A percentile compares a stretch with the other conserved stretches of the same genome.
Evolutionary conservation across 1,284 basidiomycete genomes (phyloP).

Genomic region (Microstroma glucosiphilum): DNA sequence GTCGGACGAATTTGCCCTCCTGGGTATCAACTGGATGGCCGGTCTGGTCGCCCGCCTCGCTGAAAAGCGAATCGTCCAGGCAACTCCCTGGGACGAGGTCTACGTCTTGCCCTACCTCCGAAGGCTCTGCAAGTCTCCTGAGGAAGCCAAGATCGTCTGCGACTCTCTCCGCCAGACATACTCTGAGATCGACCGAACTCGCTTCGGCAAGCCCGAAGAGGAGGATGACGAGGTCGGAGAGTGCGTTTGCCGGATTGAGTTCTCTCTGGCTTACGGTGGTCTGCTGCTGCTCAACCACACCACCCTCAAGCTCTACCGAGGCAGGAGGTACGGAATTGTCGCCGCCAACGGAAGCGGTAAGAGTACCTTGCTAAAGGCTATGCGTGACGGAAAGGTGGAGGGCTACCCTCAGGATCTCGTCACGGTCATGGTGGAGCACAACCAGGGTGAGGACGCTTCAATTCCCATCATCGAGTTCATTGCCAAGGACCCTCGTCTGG

Average conservation of each 20-base stretch:
- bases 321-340: conserved; percentile 82
- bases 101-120: conserved; percentile 53
- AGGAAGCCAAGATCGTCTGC: conserved; percentile 36
- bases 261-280: conserved; percentile 94
- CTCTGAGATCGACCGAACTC: conserved; percentile 39
- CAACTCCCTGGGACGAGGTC: conserved; percentile 45
- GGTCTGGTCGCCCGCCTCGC: conserved; percentile 39
- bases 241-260: conserved; percentile 81
- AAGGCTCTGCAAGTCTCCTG: conserved; percentile 30
- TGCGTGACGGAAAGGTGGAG: conserved; percentile 86
- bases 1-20: conserved; percentile 37
- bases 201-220: conserved; percentile 53
- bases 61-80: conserved; percentile 46
- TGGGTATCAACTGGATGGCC: conserved; percentile 41
- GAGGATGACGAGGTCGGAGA: conserved; percentile 62
- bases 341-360: conserved; percentile 95
- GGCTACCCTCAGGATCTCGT: conserved; percentile 87
- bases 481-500: conserved; percentile 61
- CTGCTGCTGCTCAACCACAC: conserved; percentile 93
- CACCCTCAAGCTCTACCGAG: conserved; percentile 79
- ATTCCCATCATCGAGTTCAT: conserved; percentile 81
- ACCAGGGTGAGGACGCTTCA: conserved; percentile 83
- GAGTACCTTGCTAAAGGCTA: conserved; percentile 90
- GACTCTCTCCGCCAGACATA: conserved; percentile 41
- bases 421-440: conserved; percentile 92